Percentiles rank a stretch among this genome's conserved stretches.
These are phyloP conservation scores for Carpinus viminea DNA, from an alignment of 306 rosid species.

Conservation along the genomic window DNA sequence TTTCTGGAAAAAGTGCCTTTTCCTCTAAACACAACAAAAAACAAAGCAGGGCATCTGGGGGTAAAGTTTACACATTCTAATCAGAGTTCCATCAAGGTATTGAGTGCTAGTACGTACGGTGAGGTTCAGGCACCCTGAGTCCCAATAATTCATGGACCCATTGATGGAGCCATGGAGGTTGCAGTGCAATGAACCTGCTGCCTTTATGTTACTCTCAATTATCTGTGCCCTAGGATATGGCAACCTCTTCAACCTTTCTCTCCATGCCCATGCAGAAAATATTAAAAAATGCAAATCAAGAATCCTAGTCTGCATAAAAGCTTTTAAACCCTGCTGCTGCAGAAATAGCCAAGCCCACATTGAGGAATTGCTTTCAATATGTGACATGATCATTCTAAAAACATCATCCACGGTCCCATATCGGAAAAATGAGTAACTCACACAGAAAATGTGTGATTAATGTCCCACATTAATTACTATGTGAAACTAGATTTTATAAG, in stretches of 20 bases:
- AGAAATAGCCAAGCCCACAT: too few relatives aligned
- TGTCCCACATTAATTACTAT: too few relatives aligned
- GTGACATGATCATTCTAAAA: too few relatives aligned
- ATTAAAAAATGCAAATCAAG: too few relatives aligned
- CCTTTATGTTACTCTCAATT: constrained; percentile 47
- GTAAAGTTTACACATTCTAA: background rate
- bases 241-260: constrained; percentile 31
- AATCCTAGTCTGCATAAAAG: background rate
- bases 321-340: constrained; percentile 2
- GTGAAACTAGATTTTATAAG: too few relatives aligned
- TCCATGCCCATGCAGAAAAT: background rate
- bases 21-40: too few relatives aligned
- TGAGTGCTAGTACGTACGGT: constrained; percentile 13
- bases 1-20: background rate
- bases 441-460: too few relatives aligned
- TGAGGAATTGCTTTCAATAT: too few relatives aligned
- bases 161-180: constrained; percentile 30
- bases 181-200: constrained; percentile 45
- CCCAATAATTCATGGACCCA: constrained; percentile 47
- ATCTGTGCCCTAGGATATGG: constrained; percentile 12
- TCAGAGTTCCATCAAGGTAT: background rate
- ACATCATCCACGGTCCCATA: too few relatives aligned
- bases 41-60: background rate
- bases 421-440: too few relatives aligned
- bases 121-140: constrained; percentile 29